Evolutionary conservation across 2,329 filamentous ascomycete genomes (phyloP), one percentile per base, ranked within the genome.

Genomic region (Neoarthrinium moseri): DNA sequence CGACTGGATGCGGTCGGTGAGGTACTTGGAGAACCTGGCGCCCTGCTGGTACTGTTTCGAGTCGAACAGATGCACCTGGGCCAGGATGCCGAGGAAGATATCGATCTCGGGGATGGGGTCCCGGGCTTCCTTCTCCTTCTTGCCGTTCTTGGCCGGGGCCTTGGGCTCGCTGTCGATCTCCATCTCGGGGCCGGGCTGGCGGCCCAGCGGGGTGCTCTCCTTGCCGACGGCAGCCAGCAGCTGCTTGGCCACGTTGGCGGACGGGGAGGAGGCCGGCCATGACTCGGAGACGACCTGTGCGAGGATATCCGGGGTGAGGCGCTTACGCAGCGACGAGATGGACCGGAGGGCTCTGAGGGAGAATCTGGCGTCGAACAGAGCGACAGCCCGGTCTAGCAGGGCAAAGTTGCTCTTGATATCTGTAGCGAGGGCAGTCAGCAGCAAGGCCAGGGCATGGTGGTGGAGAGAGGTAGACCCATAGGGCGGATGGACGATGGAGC

Each of bases 361-460:
- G 72, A 96, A 99, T 74, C 94, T 86, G 49, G 91, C 84, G 71
- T 99, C 94, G 68, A 97, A 99, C 59, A 95, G 83, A 54, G 85
- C 79, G 54, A 99, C 92, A 55, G 91, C 94, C 61, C 91, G 87
- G 63, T 96, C 91, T 62, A 99, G 80, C 54, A 99, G 80, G 43
- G 83, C 82, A 65, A 96, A 96, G 72, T 95, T 96, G 77, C 82
- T 86, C 72, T 91, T 94, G 73, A 99, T 95, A 69, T 96, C 94
- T 97, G 64, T 30, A 47, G 49, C 40, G 20, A 21, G 52, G 23
- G 27, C 24, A 22, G 32, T 30, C 8, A 8, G 32, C 10, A 38
- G 30, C 50, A 63, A 46, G 63, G 58, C 46, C 48, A 46, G 15
- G 39, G 12, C 10, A 20, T 8, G 4, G 6, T 33, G 27, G 21